Conservation (phyloP, 148 eudicot genomes). For the Arctostaphylos glauca region DNA sequence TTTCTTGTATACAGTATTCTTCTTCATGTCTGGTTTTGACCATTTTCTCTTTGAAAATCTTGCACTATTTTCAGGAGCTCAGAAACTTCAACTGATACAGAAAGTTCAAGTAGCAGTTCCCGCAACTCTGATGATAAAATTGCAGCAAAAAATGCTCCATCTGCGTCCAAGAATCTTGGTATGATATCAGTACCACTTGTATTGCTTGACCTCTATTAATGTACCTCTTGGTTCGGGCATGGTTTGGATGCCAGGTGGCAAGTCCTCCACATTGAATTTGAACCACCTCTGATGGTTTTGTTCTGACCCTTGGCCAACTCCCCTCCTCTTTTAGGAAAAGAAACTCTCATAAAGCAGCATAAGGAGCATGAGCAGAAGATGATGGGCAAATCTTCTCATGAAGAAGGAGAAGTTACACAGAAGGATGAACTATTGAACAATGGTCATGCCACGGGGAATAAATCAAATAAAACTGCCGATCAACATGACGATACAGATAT, state of each 20-base stretch:
- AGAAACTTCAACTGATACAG: conserved; percentile 67
- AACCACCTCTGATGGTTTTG: not conserved
- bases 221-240: not conserved
- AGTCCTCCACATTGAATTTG: not conserved
- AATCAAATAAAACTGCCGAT: conserved; percentile 30
- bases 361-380: conserved; percentile 32
- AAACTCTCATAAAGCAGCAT: conserved; percentile 22
- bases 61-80: conserved; percentile 47
- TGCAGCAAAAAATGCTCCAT: conserved; percentile 31
- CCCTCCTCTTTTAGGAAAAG: conserved; percentile 27
- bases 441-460: conserved; percentile 34
- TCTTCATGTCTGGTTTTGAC: conserved; percentile 4
- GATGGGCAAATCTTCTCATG: conserved; percentile 28
- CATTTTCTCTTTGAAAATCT: conserved; percentile 2
- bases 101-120: conserved; percentile 41
- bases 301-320: conserved; percentile 23
- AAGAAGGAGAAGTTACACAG: conserved; percentile 43
- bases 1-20: not conserved
- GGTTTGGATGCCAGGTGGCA: not conserved
- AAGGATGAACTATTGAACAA: conserved; percentile 32
- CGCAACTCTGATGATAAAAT: conserved; percentile 64
- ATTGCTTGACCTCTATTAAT: not conserved
- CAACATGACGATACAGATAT: conserved; percentile 25
- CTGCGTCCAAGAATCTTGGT: conserved; percentile 37
- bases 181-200: not conserved